Conservation (phyloP, 805 yeast genomes). For the Millerago galiae region DNA sequence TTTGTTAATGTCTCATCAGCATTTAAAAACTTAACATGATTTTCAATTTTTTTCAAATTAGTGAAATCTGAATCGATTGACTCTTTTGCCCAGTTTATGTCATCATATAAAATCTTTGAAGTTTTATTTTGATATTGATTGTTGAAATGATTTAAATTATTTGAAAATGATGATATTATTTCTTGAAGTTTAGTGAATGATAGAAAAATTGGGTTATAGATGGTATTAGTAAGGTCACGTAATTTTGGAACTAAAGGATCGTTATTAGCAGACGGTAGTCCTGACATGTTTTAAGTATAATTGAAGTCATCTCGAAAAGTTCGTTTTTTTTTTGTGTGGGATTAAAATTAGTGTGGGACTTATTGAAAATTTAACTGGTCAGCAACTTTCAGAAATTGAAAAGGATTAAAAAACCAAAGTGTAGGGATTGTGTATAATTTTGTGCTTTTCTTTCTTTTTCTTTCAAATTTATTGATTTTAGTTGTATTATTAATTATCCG, state of each 20-base stretch:
- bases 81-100: slow-evolving; percentile 7
- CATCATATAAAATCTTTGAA: slow-evolving; percentile 1
- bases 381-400: no score
- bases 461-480: no score
- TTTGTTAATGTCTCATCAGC: slow-evolving; percentile 9
- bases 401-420: no score
- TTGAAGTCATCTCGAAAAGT: background rate
- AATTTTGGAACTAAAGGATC: slow-evolving; percentile 4
- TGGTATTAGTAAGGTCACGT: slow-evolving; percentile 3
- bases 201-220: slow-evolving; percentile 6
- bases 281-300: background rate
- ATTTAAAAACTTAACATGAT: slow-evolving; percentile 7
- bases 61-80: slow-evolving; percentile 3
- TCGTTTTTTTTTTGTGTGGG: background rate
- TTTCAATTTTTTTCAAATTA: slow-evolving; percentile 4
- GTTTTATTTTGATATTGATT: background rate
- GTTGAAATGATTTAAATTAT: background rate
- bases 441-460: no score
- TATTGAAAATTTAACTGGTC: no score
- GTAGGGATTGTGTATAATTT: no score
- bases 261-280: slow-evolving; percentile 7
- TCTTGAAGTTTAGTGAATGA: slow-evolving; percentile 4
- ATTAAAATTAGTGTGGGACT: background rate
- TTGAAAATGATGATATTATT: background rate
- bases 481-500: no score